Conservation (phyloP, 352 stramenopile genomes). For the Globisporangium nagaii region DNA sequence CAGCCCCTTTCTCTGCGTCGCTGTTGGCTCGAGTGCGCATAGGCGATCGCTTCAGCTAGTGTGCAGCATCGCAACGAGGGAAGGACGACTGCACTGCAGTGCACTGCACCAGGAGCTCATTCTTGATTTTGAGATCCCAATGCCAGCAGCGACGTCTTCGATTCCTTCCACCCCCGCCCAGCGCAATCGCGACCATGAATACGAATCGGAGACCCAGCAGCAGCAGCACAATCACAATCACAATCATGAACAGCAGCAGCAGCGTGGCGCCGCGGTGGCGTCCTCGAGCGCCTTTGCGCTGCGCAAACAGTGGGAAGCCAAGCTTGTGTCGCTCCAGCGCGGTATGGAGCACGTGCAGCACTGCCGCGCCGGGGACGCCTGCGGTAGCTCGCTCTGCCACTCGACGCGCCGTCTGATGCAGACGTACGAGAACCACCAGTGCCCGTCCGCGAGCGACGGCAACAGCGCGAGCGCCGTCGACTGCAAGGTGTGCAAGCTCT, state of each 20-base stretch:
- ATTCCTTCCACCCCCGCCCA: constrained; percentile 3
- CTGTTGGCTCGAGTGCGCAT: not conserved
- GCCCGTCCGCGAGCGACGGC: constrained; percentile 8
- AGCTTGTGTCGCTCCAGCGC: constrained; percentile 56
- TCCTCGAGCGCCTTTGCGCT: constrained; percentile 16
- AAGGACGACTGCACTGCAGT: not conserved
- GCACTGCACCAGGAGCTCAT: not conserved
- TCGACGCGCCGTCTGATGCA: constrained; percentile 60
- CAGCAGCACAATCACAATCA: not conserved
- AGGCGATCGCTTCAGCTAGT: not conserved
- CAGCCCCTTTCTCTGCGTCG: not conserved
- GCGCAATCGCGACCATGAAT: not conserved
- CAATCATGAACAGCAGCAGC: not conserved
- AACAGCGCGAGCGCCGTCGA: constrained; percentile 13
- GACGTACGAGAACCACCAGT: constrained; percentile 61
- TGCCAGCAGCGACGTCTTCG: constrained; percentile 6
- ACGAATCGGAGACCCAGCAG: constrained; percentile 3
- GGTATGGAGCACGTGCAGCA: constrained; percentile 59
- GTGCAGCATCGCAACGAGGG: no score
- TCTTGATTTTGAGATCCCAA: constrained; percentile 9
- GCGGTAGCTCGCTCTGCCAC: constrained; percentile 66
- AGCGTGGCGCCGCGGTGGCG: not conserved
- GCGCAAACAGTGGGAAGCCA: constrained; percentile 58
- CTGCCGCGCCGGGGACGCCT: constrained; percentile 45
- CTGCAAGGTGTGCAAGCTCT: constrained; percentile 79